These are phyloP conservation scores for Trifolium fragiferum DNA, from an alignment of 306 rosid genomes.

Conservation along the genomic window DNA sequence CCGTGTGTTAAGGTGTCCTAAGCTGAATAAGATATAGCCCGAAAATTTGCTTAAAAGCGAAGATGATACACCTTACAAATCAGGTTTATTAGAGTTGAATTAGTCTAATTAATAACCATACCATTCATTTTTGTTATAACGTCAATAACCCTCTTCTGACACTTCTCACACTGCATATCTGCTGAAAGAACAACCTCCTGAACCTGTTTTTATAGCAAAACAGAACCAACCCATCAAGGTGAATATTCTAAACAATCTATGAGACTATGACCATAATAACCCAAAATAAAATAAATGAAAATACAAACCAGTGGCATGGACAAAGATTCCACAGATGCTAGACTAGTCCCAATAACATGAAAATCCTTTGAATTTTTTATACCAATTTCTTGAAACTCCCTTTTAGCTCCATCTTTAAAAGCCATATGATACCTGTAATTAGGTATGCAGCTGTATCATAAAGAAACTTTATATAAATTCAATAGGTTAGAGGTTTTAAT, in stretches of 20 bases:
- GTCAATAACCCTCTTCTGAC: slow-evolving; percentile 72
- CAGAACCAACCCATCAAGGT: slow-evolving; percentile 27
- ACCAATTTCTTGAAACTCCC: slow-evolving; percentile 42
- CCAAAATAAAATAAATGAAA: not conserved
- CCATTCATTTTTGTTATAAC: slow-evolving; percentile 70
- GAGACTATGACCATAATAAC: no score
- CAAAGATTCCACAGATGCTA: slow-evolving; percentile 71
- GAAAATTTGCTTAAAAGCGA: no score
- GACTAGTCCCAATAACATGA: slow-evolving; percentile 49
- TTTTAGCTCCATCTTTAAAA: slow-evolving; percentile 43
- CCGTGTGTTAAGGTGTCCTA: no score
- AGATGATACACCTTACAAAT: no score
- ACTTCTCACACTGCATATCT: slow-evolving; percentile 63
- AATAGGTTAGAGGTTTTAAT: slow-evolving; percentile 51
- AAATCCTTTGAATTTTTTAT: slow-evolving; percentile 48
- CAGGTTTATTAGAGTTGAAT: no score
- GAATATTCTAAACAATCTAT: not conserved
- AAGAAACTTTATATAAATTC: slow-evolving; percentile 14
- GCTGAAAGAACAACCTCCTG: slow-evolving; percentile 80
- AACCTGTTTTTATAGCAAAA: slow-evolving; percentile 49
- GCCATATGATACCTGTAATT: slow-evolving; percentile 45
- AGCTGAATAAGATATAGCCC: no score
- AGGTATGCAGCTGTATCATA: slow-evolving; percentile 7
- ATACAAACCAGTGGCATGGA: slow-evolving; percentile 67
- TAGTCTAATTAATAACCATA: slow-evolving; percentile 20